These are phyloP conservation scores for Skeletonema potamos DNA, from an alignment of 108 stramenopile species.

Conservation along the genomic window DNA sequence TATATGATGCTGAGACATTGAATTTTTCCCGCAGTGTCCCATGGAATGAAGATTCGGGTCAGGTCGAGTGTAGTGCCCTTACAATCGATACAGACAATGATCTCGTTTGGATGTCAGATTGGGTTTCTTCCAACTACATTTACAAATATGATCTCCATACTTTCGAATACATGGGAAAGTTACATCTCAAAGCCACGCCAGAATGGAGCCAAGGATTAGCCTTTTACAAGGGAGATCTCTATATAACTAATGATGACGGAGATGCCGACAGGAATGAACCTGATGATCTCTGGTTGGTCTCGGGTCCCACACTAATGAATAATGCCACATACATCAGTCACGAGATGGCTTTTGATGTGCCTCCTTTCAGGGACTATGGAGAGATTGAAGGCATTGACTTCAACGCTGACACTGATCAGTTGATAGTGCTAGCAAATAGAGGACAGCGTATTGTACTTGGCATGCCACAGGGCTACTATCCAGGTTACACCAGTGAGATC, in stretches of 20 bases:
- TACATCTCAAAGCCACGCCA: no score
- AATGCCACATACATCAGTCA: neutral
- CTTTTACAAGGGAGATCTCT: no score
- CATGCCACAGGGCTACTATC: neutral
- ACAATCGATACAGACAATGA: neutral
- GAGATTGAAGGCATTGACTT: slow-evolving; percentile 3
- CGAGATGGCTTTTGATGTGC: neutral
- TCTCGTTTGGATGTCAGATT: slow-evolving; percentile 3
- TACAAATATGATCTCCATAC: neutral
- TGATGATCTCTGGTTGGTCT: no score
- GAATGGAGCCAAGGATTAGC: no score
- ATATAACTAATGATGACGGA: no score
- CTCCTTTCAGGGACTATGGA: neutral
- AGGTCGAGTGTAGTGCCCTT: neutral
- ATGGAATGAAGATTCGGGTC: neutral
- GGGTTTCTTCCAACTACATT: neutral
- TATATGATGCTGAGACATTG: neutral
- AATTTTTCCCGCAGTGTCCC: neutral
- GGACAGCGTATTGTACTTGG: neutral
- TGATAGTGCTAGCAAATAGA: neutral
- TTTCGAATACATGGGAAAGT: neutral
- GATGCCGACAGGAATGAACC: no score
- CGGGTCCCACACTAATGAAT: neutral
- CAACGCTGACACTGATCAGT: neutral
- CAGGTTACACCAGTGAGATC: no score